Conservation (phyloP, 2,329 filamentous ascomycete genomes). For the Cladophialophora carrionii region DNA sequence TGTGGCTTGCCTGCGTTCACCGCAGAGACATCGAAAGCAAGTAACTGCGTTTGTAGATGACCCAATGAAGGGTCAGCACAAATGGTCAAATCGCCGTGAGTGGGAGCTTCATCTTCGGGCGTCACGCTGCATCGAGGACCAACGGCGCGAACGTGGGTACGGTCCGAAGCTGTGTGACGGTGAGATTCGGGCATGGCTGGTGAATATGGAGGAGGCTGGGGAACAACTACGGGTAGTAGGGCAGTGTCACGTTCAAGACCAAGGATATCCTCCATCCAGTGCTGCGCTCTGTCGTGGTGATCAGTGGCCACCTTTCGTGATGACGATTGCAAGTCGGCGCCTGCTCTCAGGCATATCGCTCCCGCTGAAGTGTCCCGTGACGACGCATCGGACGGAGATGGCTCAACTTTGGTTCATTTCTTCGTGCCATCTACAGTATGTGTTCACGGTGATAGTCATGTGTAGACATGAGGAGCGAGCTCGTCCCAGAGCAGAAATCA, state of each 20-base stretch:
- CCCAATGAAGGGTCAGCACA: conserved; percentile 21
- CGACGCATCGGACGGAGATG: neutral
- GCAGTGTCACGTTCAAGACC: no score
- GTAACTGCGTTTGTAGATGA: conserved; percentile 9
- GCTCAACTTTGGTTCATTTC: neutral
- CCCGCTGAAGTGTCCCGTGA: conserved; percentile 6
- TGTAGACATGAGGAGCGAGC: neutral
- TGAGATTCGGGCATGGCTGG: conserved; percentile 29
- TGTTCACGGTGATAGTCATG: neutral
- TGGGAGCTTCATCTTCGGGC: conserved; percentile 27
- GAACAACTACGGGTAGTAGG: neutral
- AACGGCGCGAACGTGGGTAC: conserved; percentile 34
- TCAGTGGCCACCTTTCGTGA: conserved; percentile 2
- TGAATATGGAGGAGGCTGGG: conserved; percentile 21
- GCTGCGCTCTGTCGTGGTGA: no score
- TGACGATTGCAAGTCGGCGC: conserved; percentile 6
- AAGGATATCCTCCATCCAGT: neutral
- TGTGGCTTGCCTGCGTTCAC: conserved; percentile 14
- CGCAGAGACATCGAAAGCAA: neutral
- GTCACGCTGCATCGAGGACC: conserved; percentile 27
- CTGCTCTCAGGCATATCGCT: neutral
- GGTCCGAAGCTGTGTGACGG: conserved; percentile 31
- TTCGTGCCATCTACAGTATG: neutral
- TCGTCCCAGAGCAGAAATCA: neutral
- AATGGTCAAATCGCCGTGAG: conserved; percentile 16